Percentiles rank a stretch among this genome's conserved stretches.
These are phyloP conservation scores for Lizonia empirigonia DNA, from an alignment of 2,329 filamentous ascomycete genomes.

Conservation along the genomic window DNA sequence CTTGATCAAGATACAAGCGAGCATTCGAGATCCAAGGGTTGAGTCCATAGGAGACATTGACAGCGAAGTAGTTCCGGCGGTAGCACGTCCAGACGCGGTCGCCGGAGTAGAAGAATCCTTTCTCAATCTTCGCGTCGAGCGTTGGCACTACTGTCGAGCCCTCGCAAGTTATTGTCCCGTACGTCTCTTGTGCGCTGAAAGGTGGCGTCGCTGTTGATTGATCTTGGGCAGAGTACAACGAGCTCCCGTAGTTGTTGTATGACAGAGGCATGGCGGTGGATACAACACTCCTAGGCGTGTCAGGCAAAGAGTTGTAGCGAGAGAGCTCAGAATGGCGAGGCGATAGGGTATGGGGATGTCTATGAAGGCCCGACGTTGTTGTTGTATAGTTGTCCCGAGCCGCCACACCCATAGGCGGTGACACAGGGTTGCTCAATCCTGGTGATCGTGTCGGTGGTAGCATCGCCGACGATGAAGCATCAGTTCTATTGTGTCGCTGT, in stretches of 20 bases:
- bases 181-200: conserved; percentile 54
- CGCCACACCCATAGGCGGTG: conserved; percentile 48
- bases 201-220: conserved; percentile 48
- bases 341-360: conserved; percentile 43
- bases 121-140: conserved; percentile 81
- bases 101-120: conserved; percentile 78
- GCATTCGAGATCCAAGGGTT: conserved; percentile 64
- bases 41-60: conserved; percentile 77
- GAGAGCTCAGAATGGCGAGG: conserved; percentile 43
- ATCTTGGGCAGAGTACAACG: conserved; percentile 26
- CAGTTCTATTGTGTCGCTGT: conserved; percentile 49
- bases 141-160: conserved; percentile 67
- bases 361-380: conserved; percentile 45
- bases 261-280: conserved; percentile 39
- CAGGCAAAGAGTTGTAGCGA: conserved; percentile 44
- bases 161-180: conserved; percentile 68
- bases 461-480: conserved; percentile 56
- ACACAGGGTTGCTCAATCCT: conserved; percentile 50
- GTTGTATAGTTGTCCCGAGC: conserved; percentile 55
- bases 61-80: conserved; percentile 87
- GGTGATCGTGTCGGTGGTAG: conserved; percentile 52
- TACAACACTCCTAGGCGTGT: conserved; percentile 47
- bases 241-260: conserved; percentile 29
- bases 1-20: conserved; percentile 62
- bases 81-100: conserved; percentile 93